Conservation (phyloP, 1,284 basidiomycete genomes). For the Sanguinoderma infundibulare region DNA sequence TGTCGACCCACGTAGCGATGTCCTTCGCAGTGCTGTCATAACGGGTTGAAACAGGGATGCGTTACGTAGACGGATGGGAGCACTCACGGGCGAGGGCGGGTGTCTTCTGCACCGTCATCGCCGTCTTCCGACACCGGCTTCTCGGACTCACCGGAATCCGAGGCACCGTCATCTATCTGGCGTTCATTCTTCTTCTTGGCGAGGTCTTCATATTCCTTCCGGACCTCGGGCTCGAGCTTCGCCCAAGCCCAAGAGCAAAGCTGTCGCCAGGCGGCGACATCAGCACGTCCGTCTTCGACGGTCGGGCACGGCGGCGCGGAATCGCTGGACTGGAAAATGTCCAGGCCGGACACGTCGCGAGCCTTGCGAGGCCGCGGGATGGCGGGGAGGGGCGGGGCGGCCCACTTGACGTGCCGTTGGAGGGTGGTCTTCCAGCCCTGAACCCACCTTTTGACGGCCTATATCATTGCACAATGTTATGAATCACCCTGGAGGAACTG, state of each 20-base stretch:
- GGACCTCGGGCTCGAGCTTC: not conserved
- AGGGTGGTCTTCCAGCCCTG: not conserved
- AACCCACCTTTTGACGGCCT: not conserved
- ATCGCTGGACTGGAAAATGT: not conserved
- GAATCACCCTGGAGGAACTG: no score
- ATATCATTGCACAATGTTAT: not conserved
- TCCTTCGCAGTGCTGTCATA: not conserved
- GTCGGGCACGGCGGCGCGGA: not conserved
- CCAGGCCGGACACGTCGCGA: not conserved
- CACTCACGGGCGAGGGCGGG: not conserved
- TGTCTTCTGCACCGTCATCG: not conserved
- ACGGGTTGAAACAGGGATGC: not conserved
- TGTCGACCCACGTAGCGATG: not conserved
- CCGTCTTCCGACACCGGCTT: no score
- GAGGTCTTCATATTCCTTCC: not conserved
- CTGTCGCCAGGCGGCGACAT: not conserved
- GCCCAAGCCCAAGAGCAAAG: not conserved
- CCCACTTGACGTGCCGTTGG: not conserved
- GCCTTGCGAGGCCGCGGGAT: not conserved
- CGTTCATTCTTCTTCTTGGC: not conserved
- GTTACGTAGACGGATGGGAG: not conserved
- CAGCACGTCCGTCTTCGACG: not conserved
- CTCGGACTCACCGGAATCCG: no score
- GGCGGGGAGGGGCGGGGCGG: not conserved
- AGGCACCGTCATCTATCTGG: no score